Conservation (phyloP, 179 eudicot genomes). For the Silene coronaria region DNA sequence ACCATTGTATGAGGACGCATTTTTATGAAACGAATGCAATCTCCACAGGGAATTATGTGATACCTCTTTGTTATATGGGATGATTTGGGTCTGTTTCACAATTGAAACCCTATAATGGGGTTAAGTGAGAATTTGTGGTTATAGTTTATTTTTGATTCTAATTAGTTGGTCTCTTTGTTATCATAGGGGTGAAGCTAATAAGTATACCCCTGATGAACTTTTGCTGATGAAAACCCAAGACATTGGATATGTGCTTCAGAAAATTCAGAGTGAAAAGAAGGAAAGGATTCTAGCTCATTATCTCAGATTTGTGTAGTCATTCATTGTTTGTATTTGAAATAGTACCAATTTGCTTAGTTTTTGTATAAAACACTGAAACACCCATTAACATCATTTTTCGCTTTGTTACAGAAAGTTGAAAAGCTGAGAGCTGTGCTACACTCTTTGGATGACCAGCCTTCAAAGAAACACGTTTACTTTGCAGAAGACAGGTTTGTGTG, state of each 20-base stretch:
- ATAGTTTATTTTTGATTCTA: background rate
- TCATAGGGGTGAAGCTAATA: constrained; percentile 60
- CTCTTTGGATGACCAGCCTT: constrained; percentile 38
- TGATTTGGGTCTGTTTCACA: background rate
- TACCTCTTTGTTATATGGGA: background rate
- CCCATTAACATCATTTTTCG: background rate
- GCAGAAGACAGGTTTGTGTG: constrained; percentile 72
- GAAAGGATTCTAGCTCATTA: constrained; percentile 21
- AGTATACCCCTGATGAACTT: constrained; percentile 63
- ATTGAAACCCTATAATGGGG: background rate
- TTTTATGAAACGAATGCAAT: background rate
- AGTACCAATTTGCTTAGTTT: background rate
- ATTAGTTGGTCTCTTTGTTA: constrained; percentile 2
- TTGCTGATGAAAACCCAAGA: constrained; percentile 83
- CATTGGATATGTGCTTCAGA: constrained; percentile 64
- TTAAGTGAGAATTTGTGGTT: background rate
- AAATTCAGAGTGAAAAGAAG: constrained; percentile 81
- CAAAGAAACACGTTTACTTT: constrained; percentile 59
- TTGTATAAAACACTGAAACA: background rate
- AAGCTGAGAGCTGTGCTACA: constrained; percentile 58
- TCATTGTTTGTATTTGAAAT: background rate
- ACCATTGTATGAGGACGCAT: background rate
- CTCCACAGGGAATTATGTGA: background rate
- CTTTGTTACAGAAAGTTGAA: constrained; percentile 61
- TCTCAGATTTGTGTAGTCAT: background rate